phyloP scores from a whole-genome alignment of 164 flowering plant genomes.

The Macadamia tetraphylla region DNA sequence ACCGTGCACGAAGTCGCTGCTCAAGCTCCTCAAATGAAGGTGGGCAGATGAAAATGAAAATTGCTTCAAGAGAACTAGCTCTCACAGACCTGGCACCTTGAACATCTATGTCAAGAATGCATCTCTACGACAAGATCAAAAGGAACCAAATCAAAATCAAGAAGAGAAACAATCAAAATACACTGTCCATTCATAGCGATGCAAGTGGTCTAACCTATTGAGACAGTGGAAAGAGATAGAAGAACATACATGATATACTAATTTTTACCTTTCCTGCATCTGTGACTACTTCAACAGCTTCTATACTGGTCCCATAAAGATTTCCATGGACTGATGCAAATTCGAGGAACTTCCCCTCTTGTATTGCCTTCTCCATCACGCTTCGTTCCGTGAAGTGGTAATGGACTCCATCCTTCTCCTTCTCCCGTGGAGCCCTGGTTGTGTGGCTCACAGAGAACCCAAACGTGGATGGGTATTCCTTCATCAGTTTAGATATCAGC shows the following conservation, averaged over 20 bases:
- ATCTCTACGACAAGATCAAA: slow-evolving; percentile 52
- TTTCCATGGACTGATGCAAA: slow-evolving; percentile 95
- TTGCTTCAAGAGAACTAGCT: slow-evolving; percentile 79
- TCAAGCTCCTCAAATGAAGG: slow-evolving; percentile 91
- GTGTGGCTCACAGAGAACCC: slow-evolving; percentile 99
- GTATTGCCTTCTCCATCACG: slow-evolving; percentile 81
- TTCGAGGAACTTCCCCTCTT: slow-evolving; percentile 84
- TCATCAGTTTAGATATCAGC: slow-evolving; percentile 79
- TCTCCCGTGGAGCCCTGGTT: slow-evolving; percentile 75
- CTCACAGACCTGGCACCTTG: slow-evolving; percentile 95
- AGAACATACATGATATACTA: no score
- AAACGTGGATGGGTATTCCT: slow-evolving; percentile 79
- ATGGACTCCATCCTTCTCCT: slow-evolving; percentile 80
- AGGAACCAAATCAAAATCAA: slow-evolving; percentile 7
- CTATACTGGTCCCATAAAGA: slow-evolving; percentile 91
- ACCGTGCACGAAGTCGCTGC: slow-evolving; percentile 91
- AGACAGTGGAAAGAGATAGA: no score
- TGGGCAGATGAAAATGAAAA: slow-evolving; percentile 82
- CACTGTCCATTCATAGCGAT: not conserved
- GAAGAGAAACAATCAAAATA: no score
- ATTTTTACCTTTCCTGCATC: slow-evolving; percentile 80
- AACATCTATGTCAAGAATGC: slow-evolving; percentile 98
- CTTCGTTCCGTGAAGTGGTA: slow-evolving; percentile 77
- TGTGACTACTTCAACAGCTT: slow-evolving; percentile 87
- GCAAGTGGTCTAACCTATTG: not conserved